phyloP scores from a whole-genome alignment of 73 alveolate genomes.

The Durusdinium trenchii region DNA sequence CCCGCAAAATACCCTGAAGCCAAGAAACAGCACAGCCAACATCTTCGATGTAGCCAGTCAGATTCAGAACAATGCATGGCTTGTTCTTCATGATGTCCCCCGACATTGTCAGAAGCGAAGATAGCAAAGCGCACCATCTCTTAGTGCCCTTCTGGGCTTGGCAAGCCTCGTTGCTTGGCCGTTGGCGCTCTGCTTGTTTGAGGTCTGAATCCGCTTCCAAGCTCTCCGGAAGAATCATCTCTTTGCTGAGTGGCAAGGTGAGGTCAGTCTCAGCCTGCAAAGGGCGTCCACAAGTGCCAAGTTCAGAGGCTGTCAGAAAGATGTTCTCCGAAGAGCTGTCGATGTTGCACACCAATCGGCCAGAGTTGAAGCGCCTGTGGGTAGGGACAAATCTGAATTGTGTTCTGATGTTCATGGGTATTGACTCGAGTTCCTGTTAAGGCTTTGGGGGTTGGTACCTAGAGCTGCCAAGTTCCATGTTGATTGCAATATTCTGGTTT shows the following conservation, averaged over 20 bases:
- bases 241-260: not conserved
- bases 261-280: not conserved
- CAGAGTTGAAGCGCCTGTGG: not conserved
- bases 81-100: not conserved
- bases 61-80: not conserved
- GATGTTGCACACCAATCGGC: not conserved
- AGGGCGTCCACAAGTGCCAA: not conserved
- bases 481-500: too few relatives aligned
- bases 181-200: not conserved
- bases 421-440: too few relatives aligned
- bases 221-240: conserved; percentile 10
- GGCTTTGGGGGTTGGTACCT: too few relatives aligned
- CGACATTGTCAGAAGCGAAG: not conserved
- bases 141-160: conserved; percentile 20
- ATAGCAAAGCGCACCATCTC: not conserved
- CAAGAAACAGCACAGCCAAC: conserved; percentile 39
- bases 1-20: not conserved
- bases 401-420: too few relatives aligned
- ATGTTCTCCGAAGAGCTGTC: not conserved
- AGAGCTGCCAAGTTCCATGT: too few relatives aligned
- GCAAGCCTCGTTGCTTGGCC: not conserved
- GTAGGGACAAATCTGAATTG: too few relatives aligned
- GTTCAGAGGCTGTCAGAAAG: not conserved
- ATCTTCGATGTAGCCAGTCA: conserved; percentile 33
- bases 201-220: not conserved